Evolutionary conservation across 306 rosid species (phyloP).

Genomic region (Luffa aegyptiaca): DNA sequence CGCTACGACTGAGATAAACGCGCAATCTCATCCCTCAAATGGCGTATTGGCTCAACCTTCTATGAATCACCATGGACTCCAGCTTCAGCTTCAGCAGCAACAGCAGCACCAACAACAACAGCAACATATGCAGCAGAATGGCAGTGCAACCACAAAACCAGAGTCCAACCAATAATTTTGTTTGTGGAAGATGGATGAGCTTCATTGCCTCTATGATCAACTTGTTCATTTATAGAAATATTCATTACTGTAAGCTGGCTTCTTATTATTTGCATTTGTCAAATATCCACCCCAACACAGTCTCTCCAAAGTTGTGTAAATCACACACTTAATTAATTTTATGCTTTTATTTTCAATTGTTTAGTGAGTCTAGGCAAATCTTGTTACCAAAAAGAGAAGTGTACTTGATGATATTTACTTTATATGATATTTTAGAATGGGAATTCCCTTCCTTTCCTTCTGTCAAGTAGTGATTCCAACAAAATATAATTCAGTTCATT

Average conservation of each 20-base stretch:
- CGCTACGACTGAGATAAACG: constrained; percentile 55
- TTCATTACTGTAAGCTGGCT: constrained; percentile 16
- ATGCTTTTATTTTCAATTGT: constrained; percentile 2
- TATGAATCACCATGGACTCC: constrained; percentile 48
- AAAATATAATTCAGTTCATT: not conserved
- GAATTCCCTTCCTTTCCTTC: not conserved
- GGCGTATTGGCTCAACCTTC: constrained; percentile 29
- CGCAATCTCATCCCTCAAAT: constrained; percentile 37
- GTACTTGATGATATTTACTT: constrained; percentile 3
- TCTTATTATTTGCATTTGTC: constrained; percentile 21
- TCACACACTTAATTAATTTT: constrained; percentile 22
- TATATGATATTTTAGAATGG: constrained; percentile 2
- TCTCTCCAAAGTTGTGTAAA: constrained; percentile 17
- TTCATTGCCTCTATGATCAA: not conserved
- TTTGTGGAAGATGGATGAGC: constrained; percentile 4
- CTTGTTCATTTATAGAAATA: not conserved
- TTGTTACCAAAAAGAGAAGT: constrained; percentile 14
- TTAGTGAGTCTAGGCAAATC: constrained; percentile 31
- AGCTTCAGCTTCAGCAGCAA: constrained; percentile 35
- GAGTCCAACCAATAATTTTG: constrained; percentile 45
- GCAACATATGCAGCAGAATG: constrained; percentile 44
- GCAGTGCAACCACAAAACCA: constrained; percentile 38
- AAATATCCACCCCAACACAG: constrained; percentile 20
- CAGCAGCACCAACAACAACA: constrained; percentile 28
- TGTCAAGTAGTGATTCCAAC: not conserved